These are phyloP conservation scores for Cystobasidium ongulense DNA, from an alignment of 768 basidiomycete genomes.

Conservation along the genomic window DNA sequence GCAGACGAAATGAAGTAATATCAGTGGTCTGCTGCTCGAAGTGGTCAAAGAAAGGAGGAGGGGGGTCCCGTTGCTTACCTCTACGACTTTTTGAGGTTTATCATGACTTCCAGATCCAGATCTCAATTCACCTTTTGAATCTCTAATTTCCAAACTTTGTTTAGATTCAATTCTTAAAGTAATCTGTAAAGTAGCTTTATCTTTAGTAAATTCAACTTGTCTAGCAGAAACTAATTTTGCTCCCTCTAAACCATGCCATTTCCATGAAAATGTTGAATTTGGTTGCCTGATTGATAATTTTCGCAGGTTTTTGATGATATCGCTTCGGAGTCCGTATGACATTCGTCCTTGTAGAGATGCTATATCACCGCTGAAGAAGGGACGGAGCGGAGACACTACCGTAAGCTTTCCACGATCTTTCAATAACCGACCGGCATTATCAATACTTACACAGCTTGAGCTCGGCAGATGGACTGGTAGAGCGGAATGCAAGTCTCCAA, in stretches of 20 bases:
- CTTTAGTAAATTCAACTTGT: not conserved
- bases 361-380: not conserved
- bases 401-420: not conserved
- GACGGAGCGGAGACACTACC: not conserved
- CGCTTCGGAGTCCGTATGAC: not conserved
- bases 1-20: too few relatives aligned
- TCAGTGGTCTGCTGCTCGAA: too few relatives aligned
- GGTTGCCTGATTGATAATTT: not conserved
- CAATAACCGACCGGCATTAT: not conserved
- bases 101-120: slow-evolving; percentile 1
- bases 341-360: not conserved
- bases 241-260: not conserved
- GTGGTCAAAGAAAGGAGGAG: not conserved
- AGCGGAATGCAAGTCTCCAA: not conserved
- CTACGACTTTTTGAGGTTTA: not conserved
- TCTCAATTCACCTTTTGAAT: not conserved
- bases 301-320: not conserved
- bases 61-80: not conserved
- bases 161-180: not conserved
- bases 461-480: slow-evolving; percentile 1
- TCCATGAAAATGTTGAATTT: not conserved
- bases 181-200: slow-evolving; percentile 2
- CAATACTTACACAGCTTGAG: not conserved
- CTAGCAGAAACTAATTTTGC: not conserved
- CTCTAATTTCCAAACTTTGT: slow-evolving; percentile 19